Evolutionary conservation across 306 rosid genomes (phyloP), one percentile per base, ranked within the genome.

Genomic region (Vigna nakashimae): DNA sequence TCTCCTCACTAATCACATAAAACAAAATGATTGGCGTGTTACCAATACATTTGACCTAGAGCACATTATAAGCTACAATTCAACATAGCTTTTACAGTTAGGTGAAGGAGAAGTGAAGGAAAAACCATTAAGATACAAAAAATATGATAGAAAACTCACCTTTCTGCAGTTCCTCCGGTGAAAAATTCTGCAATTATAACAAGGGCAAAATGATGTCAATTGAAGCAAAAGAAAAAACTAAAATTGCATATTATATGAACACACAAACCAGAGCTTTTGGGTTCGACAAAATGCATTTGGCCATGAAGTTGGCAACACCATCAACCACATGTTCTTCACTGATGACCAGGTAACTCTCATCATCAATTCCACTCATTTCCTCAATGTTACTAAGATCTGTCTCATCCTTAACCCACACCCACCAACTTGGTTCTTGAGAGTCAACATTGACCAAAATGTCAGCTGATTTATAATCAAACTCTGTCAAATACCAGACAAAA

Each of bases 361-460:
- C 86, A 62, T 95, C 97, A 62, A 95, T 88, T 46, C 97, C 97
- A 82, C 98, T 92, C 82, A 74, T 42, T 77, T 95, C 99, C 90
- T 95, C 99, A 51, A 81, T 81, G 63, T 88, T 88, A 67, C 65
- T 71, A 0, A 91, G 89, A 67, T 83, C 86, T 77, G 80, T 85
- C 49, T 95, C 98, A 53, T 91, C 96, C 4, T 87, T 81, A 60
- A 95, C 91, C 99, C 99, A 95, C 30, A 95, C 95, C 98, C 99
- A 95, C 99, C 98, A 90, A 75, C 97, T 92, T 57, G 97, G 91
- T 28, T 90, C 79, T 67, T 91, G 83, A 13, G 83, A 75, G 79
- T 89, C 89, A 66, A 95, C 87, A 71, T 90, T 91, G 83, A 95
- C 83, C 76, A 90, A 85, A 81, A 90, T 77, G 36, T 95, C 99